These are phyloP conservation scores for Yarrowia sp. DNA, from an alignment of 805 yeast genomes.

Conservation along the genomic window DNA sequence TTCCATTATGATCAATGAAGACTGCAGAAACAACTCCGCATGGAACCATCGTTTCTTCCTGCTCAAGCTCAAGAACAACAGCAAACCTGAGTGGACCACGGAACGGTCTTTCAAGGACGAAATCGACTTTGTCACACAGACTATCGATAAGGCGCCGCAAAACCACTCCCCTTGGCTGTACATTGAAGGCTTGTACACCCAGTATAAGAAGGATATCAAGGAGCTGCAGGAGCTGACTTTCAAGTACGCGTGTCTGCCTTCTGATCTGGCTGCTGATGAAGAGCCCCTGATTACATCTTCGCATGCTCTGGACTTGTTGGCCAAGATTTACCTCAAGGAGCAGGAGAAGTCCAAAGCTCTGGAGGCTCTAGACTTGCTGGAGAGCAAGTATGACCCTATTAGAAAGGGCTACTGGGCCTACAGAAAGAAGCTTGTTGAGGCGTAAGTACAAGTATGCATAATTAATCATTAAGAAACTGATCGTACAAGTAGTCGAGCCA, in stretches of 20 bases:
- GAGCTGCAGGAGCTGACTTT: conserved; percentile 49
- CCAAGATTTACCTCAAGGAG: conserved; percentile 46
- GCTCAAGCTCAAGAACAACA: conserved; percentile 32
- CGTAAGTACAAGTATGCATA: neutral
- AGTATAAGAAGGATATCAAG: conserved; percentile 36
- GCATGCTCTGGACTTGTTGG: conserved; percentile 63
- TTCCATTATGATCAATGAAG: conserved; percentile 50
- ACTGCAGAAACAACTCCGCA: conserved; percentile 85
- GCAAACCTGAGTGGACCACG: conserved; percentile 11
- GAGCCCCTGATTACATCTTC: conserved; percentile 47
- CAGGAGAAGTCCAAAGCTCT: conserved; percentile 42
- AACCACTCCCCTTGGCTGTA: conserved; percentile 89
- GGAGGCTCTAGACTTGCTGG: conserved; percentile 52
- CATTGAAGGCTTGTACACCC: conserved; percentile 54
- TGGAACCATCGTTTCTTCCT: conserved; percentile 85
- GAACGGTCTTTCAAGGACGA: conserved; percentile 43
- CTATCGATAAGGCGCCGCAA: conserved; percentile 65
- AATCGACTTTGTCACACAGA: conserved; percentile 48
- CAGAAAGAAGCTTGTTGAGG: conserved; percentile 36
- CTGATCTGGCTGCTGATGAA: conserved; percentile 30
- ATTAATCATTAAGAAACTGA: neutral
- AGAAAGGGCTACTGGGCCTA: conserved; percentile 62
- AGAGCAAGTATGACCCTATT: conserved; percentile 55
- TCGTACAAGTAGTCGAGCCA: too few species aligned
- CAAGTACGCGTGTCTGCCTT: conserved; percentile 42